Evolutionary conservation across 805 yeast genomes (phyloP), one percentile per base, ranked within the genome.

Genomic region (Teunomyces barrocoloradensis): DNA sequence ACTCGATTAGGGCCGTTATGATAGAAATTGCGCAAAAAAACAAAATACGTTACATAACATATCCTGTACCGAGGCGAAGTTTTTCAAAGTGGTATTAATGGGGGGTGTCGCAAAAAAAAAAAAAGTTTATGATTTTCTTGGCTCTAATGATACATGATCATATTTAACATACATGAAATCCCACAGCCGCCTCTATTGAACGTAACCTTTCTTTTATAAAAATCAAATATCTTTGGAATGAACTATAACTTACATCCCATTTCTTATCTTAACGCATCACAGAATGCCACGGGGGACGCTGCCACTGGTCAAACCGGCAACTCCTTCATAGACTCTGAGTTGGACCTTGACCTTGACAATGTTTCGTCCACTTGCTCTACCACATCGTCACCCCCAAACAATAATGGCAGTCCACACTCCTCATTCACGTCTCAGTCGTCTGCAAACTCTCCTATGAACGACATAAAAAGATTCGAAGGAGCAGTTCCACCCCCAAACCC

Each of bases 201-300:
- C 29, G 11, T 3, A n/a, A 37, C 25, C 25, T 37, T 37, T 37
- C 29, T 37, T 37, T 23, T 37, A 23, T 11, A 13, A 20, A 18
- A 12, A 23, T 15, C 21, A 20, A 21, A 23, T 37, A 20, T 37
- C 18, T 37, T 12, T 12, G 40, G 25, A 37, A 67, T 70, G 71
- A 71, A 70, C 51, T 73, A 69, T 55, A 73, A 71, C 53, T 57
- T 72, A 42, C 78, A 73, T 53, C 78, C 78, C n/a, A 66, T 73
- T 27, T 61, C 75, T 25, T 73, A 73, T 49, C 64, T 73, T 38
- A 73, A 73, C 58, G 76, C 77, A 30, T 52, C 63, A 23, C 28
- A 53, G 36, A 44, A 34, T 27, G 34, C 29, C 11, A 33, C 13
- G 23, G 47, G 29, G 5, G 43, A 48, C n/a, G 43, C 29, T 12